Evolutionary conservation across 805 yeast species (phyloP).

Genomic region (Saturnispora halmiae): DNA sequence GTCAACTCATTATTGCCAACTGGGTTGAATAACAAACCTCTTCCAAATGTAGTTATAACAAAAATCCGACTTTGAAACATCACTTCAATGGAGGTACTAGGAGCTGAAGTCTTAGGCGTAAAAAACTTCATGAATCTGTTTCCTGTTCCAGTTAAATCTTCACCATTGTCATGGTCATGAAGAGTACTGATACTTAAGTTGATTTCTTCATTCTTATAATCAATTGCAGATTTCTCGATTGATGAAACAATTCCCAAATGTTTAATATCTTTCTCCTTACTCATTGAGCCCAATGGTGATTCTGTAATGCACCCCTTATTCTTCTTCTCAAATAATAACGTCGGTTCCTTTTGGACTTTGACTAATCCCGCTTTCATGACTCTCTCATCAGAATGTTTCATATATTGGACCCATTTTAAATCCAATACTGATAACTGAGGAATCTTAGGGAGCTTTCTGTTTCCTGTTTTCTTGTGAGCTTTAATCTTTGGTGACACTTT

Average conservation of each 20-base stretch:
- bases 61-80: slow-evolving; percentile 39
- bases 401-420: slow-evolving; percentile 46
- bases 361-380: slow-evolving; percentile 50
- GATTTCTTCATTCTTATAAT: slow-evolving; percentile 18
- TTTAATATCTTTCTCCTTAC: slow-evolving; percentile 25
- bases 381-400: slow-evolving; percentile 51
- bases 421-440: slow-evolving; percentile 47
- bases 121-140: slow-evolving; percentile 20
- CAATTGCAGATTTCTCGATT: slow-evolving; percentile 24
- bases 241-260: slow-evolving; percentile 11
- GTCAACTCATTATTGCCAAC: slow-evolving; percentile 39
- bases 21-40: slow-evolving; percentile 45
- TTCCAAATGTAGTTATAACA: slow-evolving; percentile 53
- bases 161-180: slow-evolving; percentile 16
- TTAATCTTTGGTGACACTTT: slow-evolving; percentile 10
- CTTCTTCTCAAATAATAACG: slow-evolving; percentile 47
- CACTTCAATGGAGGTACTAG: slow-evolving; percentile 11
- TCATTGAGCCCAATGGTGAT: slow-evolving; percentile 45
- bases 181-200: slow-evolving; percentile 15
- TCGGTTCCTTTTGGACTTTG: slow-evolving; percentile 34
- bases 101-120: slow-evolving; percentile 12
- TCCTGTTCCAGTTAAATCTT: slow-evolving; percentile 16
- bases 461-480: slow-evolving; percentile 11
- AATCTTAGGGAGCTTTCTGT: slow-evolving; percentile 12
- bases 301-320: slow-evolving; percentile 50